Conservation (phyloP, 1,284 basidiomycete species). For the Ganoderma lucidum region DNA sequence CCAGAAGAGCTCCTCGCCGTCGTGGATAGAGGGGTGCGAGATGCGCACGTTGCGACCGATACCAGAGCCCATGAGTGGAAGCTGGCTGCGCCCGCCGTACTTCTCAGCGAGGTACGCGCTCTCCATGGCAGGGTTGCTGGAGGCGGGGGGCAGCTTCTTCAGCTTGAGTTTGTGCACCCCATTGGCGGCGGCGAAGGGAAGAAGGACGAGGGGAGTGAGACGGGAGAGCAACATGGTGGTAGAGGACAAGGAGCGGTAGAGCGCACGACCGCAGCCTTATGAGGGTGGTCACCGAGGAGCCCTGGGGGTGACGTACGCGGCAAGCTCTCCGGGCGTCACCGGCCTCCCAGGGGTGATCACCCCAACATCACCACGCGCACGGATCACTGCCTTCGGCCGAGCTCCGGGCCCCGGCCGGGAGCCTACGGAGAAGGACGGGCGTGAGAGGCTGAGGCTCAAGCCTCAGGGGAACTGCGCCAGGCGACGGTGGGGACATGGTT, state of each 20-base stretch:
- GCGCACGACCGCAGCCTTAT: constrained; percentile 14
- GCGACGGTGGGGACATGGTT: background rate
- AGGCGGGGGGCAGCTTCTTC: constrained; percentile 76
- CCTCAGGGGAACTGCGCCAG: no score
- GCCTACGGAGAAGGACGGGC: background rate
- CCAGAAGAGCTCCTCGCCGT: constrained; percentile 79
- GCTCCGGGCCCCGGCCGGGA: constrained; percentile 3
- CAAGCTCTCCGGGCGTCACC: constrained; percentile 4
- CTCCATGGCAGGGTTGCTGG: constrained; percentile 74
- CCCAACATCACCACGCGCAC: constrained; percentile 3
- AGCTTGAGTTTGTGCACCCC: constrained; percentile 87
- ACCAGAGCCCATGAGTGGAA: constrained; percentile 80
- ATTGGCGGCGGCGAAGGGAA: constrained; percentile 75
- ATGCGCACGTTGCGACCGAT: constrained; percentile 68
- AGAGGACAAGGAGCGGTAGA: constrained; percentile 41
- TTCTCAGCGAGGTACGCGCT: constrained; percentile 88
- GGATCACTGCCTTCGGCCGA: constrained; percentile 9
- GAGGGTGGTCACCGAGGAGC: constrained; percentile 27
- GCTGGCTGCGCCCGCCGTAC: constrained; percentile 76
- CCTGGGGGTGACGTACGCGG: constrained; percentile 33
- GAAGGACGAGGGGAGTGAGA: constrained; percentile 63
- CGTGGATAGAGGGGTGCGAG: constrained; percentile 49
- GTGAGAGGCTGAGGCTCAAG: background rate
- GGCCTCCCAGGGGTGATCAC: constrained; percentile 3
- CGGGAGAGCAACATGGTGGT: constrained; percentile 75